Evolutionary conservation across 139 green algal genomes (phyloP).

Genomic region (Zygnema cylindricum): DNA sequence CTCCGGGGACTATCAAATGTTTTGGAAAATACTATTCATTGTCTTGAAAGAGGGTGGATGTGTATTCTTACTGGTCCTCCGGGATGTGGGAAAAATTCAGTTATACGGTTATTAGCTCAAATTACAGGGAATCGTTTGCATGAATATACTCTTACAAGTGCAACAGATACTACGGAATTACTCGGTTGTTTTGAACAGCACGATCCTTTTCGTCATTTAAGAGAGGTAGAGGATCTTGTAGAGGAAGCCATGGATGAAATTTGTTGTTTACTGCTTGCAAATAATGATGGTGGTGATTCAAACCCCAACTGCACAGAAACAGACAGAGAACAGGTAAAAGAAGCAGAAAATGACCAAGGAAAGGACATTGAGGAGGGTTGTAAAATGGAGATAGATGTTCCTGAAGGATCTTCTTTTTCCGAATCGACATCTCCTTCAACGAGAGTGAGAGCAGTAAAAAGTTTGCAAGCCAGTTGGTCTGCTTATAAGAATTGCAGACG

Average conservation of each 20-base stretch:
- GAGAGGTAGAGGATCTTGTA: constrained; percentile 56
- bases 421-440: background rate
- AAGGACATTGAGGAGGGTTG: background rate
- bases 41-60: constrained; percentile 67
- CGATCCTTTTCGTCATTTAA: constrained; percentile 34
- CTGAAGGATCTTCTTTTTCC: too few species aligned
- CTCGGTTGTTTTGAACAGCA: constrained; percentile 97
- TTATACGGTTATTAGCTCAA: constrained; percentile 71
- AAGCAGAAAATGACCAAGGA: background rate
- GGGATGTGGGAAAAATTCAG: constrained; percentile 73
- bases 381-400: background rate
- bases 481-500: background rate
- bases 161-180: constrained; percentile 93
- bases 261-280: constrained; percentile 60
- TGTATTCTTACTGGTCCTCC: constrained; percentile 62
- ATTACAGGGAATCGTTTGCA: constrained; percentile 73
- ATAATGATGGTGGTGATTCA: background rate
- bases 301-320: background rate
- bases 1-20: constrained; percentile 70
- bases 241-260: constrained; percentile 38
- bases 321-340: background rate
- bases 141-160: constrained; percentile 83
- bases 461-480: background rate
- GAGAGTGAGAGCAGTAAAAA: background rate
- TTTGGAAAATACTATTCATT: constrained; percentile 75